Conservation (phyloP, 345 rosid species). For the Rhodomyrtus tomentosa region DNA sequence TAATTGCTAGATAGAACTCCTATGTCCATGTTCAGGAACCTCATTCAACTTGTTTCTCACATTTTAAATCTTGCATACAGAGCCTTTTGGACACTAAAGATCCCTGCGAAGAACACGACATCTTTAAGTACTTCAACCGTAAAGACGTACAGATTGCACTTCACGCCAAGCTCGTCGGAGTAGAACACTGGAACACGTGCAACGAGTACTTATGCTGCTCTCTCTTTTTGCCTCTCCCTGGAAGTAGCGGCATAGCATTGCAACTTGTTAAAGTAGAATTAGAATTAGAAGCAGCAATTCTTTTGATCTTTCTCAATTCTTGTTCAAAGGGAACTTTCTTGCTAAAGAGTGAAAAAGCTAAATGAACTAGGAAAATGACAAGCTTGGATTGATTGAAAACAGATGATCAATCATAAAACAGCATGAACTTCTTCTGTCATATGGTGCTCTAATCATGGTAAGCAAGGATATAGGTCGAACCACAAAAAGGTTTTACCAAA, state of each 20-base stretch:
- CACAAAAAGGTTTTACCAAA: not conserved
- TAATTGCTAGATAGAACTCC: not conserved
- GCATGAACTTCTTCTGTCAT: not conserved
- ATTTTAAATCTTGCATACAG: not conserved
- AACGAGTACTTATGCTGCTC: slow-evolving; percentile 13
- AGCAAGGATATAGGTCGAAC: not conserved
- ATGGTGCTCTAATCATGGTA: not conserved
- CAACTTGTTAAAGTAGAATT: not conserved
- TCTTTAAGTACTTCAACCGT: slow-evolving; percentile 24
- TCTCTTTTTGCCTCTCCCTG: not conserved
- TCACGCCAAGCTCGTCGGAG: slow-evolving; percentile 27
- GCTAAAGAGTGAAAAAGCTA: not conserved
- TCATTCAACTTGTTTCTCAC: not conserved
- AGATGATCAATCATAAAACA: not conserved
- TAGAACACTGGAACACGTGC: slow-evolving; percentile 18
- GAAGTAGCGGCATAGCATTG: not conserved
- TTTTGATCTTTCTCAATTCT: not conserved
- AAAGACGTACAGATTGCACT: slow-evolving; percentile 37
- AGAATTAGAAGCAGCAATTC: not conserved
- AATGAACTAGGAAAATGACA: not conserved
- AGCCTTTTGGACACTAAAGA: slow-evolving; percentile 2
- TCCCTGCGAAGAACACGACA: slow-evolving; percentile 23
- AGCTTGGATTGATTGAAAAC: not conserved
- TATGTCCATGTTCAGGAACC: not conserved
- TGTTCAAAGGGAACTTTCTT: not conserved